Conservation (phyloP, 768 basidiomycete genomes). For the Suillus lakei region DNA sequence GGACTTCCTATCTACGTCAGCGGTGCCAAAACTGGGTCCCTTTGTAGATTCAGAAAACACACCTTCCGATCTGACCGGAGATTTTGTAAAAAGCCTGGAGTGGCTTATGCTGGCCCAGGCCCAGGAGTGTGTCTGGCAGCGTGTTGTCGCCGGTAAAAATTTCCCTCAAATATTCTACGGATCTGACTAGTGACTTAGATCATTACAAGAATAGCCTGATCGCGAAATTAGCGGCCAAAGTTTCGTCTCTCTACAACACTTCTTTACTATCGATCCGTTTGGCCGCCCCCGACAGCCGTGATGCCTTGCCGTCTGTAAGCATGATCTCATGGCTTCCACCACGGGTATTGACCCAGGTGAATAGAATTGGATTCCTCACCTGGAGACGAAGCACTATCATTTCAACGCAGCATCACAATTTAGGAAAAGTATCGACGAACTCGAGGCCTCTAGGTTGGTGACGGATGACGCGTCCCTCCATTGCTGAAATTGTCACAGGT, state of each 20-base stretch:
- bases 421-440: constrained; percentile 87
- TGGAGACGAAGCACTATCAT: constrained; percentile 83
- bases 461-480: neutral
- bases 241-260: constrained; percentile 66
- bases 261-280: constrained; percentile 50
- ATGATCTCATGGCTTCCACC: neutral
- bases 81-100: constrained; percentile 67
- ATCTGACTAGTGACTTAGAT: constrained; percentile 38
- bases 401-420: constrained; percentile 91
- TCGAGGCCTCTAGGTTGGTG: constrained; percentile 71
- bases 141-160: constrained; percentile 75
- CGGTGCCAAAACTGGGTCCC: constrained; percentile 54
- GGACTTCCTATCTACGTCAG: constrained; percentile 59
- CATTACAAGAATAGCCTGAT: constrained; percentile 82
- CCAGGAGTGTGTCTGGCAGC: constrained; percentile 97
- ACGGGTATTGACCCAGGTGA: constrained; percentile 16
- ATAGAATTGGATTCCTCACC: constrained; percentile 76
- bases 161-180: neutral
- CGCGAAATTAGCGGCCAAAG: constrained; percentile 81
- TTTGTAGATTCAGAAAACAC: constrained; percentile 55
- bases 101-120: constrained; percentile 90
- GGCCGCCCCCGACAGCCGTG: constrained; percentile 47
- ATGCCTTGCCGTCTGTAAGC: constrained; percentile 60
- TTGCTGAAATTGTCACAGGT: constrained; percentile 50
- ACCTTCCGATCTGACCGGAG: constrained; percentile 67